Evolutionary conservation across 176 grass and related monocot genomes (phyloP).

Genomic region (Avena sativa): DNA sequence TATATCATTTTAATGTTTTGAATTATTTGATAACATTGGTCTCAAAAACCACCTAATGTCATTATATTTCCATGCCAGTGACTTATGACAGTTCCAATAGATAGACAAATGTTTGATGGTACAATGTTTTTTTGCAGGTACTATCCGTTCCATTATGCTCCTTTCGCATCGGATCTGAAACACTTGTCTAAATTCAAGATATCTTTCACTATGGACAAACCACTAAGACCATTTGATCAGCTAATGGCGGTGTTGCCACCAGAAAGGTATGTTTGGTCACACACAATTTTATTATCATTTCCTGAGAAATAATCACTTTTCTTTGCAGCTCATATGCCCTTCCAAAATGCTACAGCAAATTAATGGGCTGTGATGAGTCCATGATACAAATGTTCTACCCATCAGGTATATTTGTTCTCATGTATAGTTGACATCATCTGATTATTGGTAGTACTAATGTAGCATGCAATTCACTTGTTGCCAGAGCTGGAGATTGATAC

Average conservation of each 20-base stretch:
- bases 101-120: neutral
- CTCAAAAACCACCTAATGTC: neutral
- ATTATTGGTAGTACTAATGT: neutral
- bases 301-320: neutral
- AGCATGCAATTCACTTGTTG: neutral
- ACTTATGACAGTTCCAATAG: conserved; percentile 8
- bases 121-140: conserved; percentile 48
- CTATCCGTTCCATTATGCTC: conserved; percentile 63
- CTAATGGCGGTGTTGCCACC: conserved; percentile 66
- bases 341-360: conserved; percentile 46
- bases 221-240: conserved; percentile 71
- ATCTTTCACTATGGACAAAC: conserved; percentile 48
- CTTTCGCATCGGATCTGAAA: conserved; percentile 67
- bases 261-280: conserved; percentile 45
- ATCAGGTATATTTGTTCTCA: conserved; percentile 41
- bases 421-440: neutral
- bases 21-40: neutral
- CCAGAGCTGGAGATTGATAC: conserved; percentile 64
- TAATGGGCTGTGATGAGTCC: conserved; percentile 55
- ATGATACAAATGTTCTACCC: conserved; percentile 53
- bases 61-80: neutral
- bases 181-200: conserved; percentile 51
- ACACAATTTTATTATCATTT: neutral
- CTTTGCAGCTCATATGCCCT: conserved; percentile 44
- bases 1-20: neutral